Percentiles rank a stretch among this genome's conserved stretches.
Evolutionary conservation across 257 asterid genomes (phyloP).

Genomic region (Solanum phureja): DNA sequence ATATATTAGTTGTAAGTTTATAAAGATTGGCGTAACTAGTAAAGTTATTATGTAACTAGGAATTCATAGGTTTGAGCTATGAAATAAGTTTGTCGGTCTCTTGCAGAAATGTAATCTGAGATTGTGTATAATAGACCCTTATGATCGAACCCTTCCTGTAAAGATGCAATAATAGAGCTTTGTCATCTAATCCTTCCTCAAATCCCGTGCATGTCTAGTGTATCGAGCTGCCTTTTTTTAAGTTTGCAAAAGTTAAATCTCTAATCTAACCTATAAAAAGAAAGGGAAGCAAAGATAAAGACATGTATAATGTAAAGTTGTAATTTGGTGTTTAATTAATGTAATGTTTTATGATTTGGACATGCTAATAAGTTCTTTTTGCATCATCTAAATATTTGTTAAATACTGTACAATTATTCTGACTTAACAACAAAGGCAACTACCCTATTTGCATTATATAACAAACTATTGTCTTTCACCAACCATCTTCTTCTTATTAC

Average conservation of each 20-base stretch:
- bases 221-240: not conserved
- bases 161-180: not conserved
- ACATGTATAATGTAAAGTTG: not conserved
- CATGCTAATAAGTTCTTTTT: not conserved
- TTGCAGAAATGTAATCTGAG: too few relatives aligned
- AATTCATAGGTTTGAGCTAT: too few relatives aligned
- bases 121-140: not conserved
- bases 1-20: too few relatives aligned
- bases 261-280: not conserved
- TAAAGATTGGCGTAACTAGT: not conserved
- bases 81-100: not conserved
- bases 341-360: not conserved
- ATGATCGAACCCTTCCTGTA: too few relatives aligned
- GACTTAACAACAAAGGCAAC: not conserved
- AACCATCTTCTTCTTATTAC: not conserved
- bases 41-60: not conserved
- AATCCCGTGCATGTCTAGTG: not conserved
- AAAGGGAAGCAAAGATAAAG: not conserved
- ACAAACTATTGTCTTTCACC: constrained; percentile 3
- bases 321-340: not conserved
- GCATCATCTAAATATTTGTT: not conserved
- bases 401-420: not conserved
- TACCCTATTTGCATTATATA: not conserved
- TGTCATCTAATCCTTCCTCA: not conserved
- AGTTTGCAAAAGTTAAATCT: not conserved